Evolutionary conservation across 2,329 filamentous ascomycete species (phyloP), one percentile per base, ranked within the genome.

Genomic region (Colletotrichum spaethianum): DNA sequence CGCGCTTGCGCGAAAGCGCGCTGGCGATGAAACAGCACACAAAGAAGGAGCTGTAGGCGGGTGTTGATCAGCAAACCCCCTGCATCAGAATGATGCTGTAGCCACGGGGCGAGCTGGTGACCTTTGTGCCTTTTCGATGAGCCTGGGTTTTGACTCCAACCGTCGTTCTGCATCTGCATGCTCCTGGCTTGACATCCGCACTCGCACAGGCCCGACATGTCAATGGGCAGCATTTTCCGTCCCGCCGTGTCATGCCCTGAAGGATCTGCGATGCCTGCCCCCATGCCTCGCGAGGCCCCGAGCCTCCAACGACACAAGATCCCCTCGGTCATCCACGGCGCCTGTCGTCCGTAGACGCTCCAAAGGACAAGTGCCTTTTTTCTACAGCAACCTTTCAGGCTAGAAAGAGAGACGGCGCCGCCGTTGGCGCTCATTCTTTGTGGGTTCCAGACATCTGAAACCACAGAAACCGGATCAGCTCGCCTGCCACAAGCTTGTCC

Each of bases 21-120:
- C 57, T 23, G 44, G 14, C 52, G 57, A 63, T 72, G 69, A 72
- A 72, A 72, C 69, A 48, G 16, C 50, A 56, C 33, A 55, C 52
- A 55, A 23, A 36, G 52, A 38, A 31, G 23, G 2, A 28, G 7
- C n/a, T 31, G n/a, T 26, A 26, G 63, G 46, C 67, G 23, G 44
- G 38, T 36, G 28, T n/a, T 48, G 59, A 26, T 38, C 52, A 36
- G 31, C 11, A 20, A 14, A 18, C 31, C 69, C 65, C 69, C 69
- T 63, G 69, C 64, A 53, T 60, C 50, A 53, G 52, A 11, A n/a
- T 26, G 20, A n/a, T 31, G 31, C 7, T 36, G 42, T n/a, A n/a
- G 18, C 18, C 18, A 18, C 31, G 52, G 31, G 20, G 16, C 12
- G 52, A 36, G 52, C 52, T 50, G 23, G 46, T 28, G 5, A 28